Base-by-base conservation (phyloP, 257 asterid species). In the Schizonepeta tenuifolia region DNA sequence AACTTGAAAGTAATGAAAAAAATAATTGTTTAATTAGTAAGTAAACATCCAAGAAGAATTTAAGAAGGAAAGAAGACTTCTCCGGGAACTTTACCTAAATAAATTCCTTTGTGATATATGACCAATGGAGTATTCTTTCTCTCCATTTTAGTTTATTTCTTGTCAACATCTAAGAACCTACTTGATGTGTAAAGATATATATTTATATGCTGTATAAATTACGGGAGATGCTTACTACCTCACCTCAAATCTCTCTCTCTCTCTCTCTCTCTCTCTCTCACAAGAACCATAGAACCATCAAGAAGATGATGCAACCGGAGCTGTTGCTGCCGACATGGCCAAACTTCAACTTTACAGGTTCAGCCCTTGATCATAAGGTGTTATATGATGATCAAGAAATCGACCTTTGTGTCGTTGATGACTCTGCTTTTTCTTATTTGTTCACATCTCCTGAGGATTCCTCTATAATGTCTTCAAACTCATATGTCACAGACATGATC, bases 271-370 rank as follows among this genome's bases (percentile, higher is more conserved):
- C 50, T 49, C 75, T 50, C 58, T 64, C 78, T 33, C 66, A 3
- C 66, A 59, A 57, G 24, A 65, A 63, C 17, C n/a, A n/a, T n/a
- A n/a, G n/a, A n/a, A n/a, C n/a, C 38, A 44, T n/a, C 18, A 40
- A 67, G 66, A 73, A 40, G 59, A 85, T 80, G 87, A 87, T 83
- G 87, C 90, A 81, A 70, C 61, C 86, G 38, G 80, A 78, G 75
- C 53, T 67, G 57, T 61, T 85, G 44, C 78, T 70, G 18, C 89
- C 87, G 35, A 75, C 85, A 17, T 81, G 90, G 85, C 71, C 77
- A 53, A 24, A 67, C 77, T 74, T 71, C 72, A 62, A 63, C 80
- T 58, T 77, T 26, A 24, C 74, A 41, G 22, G 26, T 78, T 75
- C 80, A 58, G 57, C 38, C 60, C 73, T 67, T 64, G 75, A 77